A percentile compares a stretch with the other conserved stretches of the same genome.
phyloP scores from a whole-genome alignment of 2,329 filamentous ascomycete genomes.

The Dendryphion nanum region DNA sequence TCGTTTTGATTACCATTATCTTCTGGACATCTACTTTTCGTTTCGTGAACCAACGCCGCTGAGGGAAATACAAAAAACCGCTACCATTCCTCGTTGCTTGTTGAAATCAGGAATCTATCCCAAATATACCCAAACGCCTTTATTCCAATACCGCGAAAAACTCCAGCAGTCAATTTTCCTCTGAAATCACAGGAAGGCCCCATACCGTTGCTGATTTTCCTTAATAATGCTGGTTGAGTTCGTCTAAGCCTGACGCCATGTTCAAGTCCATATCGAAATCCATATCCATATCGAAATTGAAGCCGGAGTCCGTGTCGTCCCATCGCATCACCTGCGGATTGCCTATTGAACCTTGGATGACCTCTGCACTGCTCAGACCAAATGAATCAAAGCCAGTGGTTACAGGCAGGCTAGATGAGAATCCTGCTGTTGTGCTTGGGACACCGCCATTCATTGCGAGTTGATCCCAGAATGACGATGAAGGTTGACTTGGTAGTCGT shows the following conservation, averaged over 20 bases:
- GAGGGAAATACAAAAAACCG: background rate
- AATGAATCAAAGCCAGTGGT: slow-evolving; percentile 7
- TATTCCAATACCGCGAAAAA: too few species aligned
- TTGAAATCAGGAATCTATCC: background rate
- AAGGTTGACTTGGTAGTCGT: background rate
- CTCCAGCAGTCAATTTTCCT: slow-evolving; percentile 1
- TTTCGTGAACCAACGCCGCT: too few species aligned
- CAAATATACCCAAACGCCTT: background rate
- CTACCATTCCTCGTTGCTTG: too few species aligned
- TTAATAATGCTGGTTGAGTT: background rate
- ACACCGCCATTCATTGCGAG: slow-evolving; percentile 27
- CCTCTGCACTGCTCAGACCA: slow-evolving; percentile 1
- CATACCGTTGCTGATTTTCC: background rate
- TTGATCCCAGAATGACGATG: slow-evolving; percentile 7
- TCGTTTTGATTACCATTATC: too few species aligned
- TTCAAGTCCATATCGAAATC: slow-evolving; percentile 13
- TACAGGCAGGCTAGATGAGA: slow-evolving; percentile 14
- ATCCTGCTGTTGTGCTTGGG: slow-evolving; percentile 19
- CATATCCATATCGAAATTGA: slow-evolving; percentile 31
- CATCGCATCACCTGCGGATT: slow-evolving; percentile 16
- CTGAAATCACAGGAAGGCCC: background rate
- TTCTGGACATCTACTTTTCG: too few species aligned
- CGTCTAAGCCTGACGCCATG: background rate
- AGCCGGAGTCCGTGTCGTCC: slow-evolving; percentile 33
- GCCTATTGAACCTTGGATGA: slow-evolving; percentile 5